Evolutionary conservation across 73 alveolate species (phyloP), one percentile per base, ranked within the genome.

Genomic region (Breviolum minutum): DNA sequence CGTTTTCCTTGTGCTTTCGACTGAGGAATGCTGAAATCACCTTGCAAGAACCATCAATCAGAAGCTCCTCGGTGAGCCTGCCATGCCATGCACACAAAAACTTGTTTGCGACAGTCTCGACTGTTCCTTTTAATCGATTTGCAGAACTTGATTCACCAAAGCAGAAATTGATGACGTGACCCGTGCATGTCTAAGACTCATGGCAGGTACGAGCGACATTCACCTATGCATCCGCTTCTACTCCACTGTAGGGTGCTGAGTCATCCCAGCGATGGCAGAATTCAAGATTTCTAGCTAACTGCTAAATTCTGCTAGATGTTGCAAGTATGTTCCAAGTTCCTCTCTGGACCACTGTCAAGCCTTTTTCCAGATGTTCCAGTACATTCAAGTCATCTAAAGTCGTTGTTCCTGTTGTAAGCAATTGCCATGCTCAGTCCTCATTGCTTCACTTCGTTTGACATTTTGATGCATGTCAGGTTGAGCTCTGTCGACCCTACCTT

Each of bases 151-250:
- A 40, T 40, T 40, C 54, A 40, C 54, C 54, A 3, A 40, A 40
- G 54, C 54, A 40, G 54, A 40, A 40, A 40, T 40, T 40, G 54
- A 40, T 40, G 54, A 40, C 54, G 3, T n/a, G n/a, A n/a, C 3
- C 54, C 54, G 54, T 40, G 54, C 3, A 40, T 40, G 54, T 40
- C 54, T 40, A 40, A 40, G 54, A 40, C 54, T 40, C 54, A 20
- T 54, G 76, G 62, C 79, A 92, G 98, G 98, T 92, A 40, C 90
- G 85, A 17, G 98, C 80, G 5, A 74, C 98, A 68, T 92, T 92
- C 98, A 73, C 81, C 40, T 92, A 92, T n/a, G 91, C 63, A 26
- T 30, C 98, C 6, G 61, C 90, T 63, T 63, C 70, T 17, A 92
- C 98, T 4, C 98, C 98, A 7, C 48, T 92, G 98, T 48, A 12